phyloP scores from a whole-genome alignment of 164 flowering plant genomes.

The Aristolochia contorta region DNA sequence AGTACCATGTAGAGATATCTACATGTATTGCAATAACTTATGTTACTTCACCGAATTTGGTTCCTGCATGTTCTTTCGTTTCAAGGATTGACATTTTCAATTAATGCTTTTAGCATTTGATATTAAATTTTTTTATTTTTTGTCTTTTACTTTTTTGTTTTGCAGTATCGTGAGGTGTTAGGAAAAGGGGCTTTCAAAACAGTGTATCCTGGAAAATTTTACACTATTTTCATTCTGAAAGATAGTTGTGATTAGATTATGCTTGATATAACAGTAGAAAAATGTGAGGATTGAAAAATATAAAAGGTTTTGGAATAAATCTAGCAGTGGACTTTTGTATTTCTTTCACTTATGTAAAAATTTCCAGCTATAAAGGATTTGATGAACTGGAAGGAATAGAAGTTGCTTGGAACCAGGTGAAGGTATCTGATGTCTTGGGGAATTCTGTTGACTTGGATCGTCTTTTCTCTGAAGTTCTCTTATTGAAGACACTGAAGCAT shows the following conservation, averaged over 20 bases:
- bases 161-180: constrained; percentile 86
- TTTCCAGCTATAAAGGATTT: constrained; percentile 75
- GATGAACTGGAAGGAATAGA: constrained; percentile 96
- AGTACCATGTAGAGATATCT: too few relatives aligned
- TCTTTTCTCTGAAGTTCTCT: constrained; percentile 83
- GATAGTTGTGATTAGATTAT: background rate
- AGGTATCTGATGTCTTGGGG: constrained; percentile 62
- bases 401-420: constrained; percentile 99
- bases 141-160: constrained; percentile 7
- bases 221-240: too few relatives aligned
- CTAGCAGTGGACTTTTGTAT: background rate
- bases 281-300: too few relatives aligned
- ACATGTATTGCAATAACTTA: background rate
- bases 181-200: constrained; percentile 97
- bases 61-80: background rate
- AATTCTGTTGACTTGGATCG: constrained; percentile 74
- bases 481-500: constrained; percentile 93
- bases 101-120: too few relatives aligned
- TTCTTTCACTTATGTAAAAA: constrained; percentile 15
- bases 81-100: background rate
- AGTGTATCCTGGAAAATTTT: constrained; percentile 64
- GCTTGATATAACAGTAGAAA: background rate
- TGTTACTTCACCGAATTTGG: background rate
- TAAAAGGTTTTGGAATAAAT: too few relatives aligned
- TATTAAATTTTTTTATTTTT: background rate